Base-by-base conservation (phyloP, 2,329 filamentous ascomycete genomes). In the Ceratocystis variospora region DNA sequence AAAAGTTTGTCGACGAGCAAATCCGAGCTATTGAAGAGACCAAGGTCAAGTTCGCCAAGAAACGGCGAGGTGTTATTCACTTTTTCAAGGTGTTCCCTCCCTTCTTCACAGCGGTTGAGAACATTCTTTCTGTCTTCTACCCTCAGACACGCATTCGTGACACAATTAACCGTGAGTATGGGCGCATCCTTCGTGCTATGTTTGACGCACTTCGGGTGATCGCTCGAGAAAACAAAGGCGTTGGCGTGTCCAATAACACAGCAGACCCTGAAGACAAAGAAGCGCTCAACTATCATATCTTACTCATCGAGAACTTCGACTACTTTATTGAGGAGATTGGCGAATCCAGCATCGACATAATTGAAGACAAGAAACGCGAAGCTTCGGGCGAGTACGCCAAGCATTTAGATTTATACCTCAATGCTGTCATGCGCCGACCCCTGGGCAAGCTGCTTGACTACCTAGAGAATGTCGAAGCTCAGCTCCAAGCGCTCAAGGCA, bases 221-320 rank as follows among this genome's bases (percentile, higher is more conserved):
- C 74, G 93, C 94, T 46, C 79, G 84, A 68, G 85, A 87, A 79
- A 89, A 81, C 73, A 85, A 78, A 33, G 79, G 76, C 67, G 80
- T 77, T 28, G 75, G 77, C 12, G 75, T 79, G 28, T 75, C 73
- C 19, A 75, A 71, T 66, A 77, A 77, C 55, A 74, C 77, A 12
- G 78, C 79, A 12, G 82, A 85, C 70, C 81, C 82, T 0, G 94
- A 97, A 74, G 94, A 97, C 73, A 97, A 99, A 77, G 92, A 96
- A 75, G 90, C 91, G 4, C 83, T 99, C 68, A 97, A 97, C 77
- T 96, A 96, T 77, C 92, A 97, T 75, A 96, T 99, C 72, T 81
- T 97, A 44, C 81, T 97, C 65, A 97, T 99, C 71, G 93, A 99
- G 76, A 99, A 99, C 75, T 96, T 96, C 91, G 95, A 96, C 73